phyloP scores from a whole-genome alignment of 108 stramenopile species.

The Discostella stelligeroides region DNA sequence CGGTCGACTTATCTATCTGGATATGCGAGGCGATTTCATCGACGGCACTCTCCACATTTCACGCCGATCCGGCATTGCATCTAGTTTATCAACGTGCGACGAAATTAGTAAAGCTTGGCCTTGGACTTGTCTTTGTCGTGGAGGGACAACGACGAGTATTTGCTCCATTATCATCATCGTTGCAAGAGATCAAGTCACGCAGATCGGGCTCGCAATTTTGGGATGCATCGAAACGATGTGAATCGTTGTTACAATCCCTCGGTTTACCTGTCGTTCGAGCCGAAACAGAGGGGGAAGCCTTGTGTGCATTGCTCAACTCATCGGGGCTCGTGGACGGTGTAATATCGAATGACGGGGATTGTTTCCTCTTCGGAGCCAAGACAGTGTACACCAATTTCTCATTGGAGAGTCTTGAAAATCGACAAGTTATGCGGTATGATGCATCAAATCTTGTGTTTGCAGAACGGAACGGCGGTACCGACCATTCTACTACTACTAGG shows the following conservation, averaged over 20 bases:
- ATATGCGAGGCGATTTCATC: slow-evolving; percentile 79
- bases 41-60: slow-evolving; percentile 57
- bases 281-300: slow-evolving; percentile 94
- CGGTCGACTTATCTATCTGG: slow-evolving; percentile 96
- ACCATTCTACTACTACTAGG: slow-evolving; percentile 8
- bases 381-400: slow-evolving; percentile 92
- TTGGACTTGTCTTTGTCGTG: slow-evolving; percentile 92
- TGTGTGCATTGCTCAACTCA: slow-evolving; percentile 86
- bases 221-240: slow-evolving; percentile 70
- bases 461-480: slow-evolving; percentile 4
- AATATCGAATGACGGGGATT: slow-evolving; percentile 95
- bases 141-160: slow-evolving; percentile 79
- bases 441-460: slow-evolving; percentile 34
- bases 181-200: slow-evolving; percentile 53
- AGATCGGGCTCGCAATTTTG: slow-evolving; percentile 71
- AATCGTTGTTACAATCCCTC: slow-evolving; percentile 70
- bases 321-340: slow-evolving; percentile 91
- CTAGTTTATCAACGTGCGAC: slow-evolving; percentile 81
- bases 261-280: slow-evolving; percentile 92
- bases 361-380: slow-evolving; percentile 92
- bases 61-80: slow-evolving; percentile 70
- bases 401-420: slow-evolving; percentile 66
- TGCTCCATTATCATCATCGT: slow-evolving; percentile 25
- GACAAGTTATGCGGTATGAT: slow-evolving; percentile 71
- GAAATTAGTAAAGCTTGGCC: slow-evolving; percentile 84